phyloP scores from a whole-genome alignment of 2,329 filamentous ascomycete genomes.

The Massarina eburnea region DNA sequence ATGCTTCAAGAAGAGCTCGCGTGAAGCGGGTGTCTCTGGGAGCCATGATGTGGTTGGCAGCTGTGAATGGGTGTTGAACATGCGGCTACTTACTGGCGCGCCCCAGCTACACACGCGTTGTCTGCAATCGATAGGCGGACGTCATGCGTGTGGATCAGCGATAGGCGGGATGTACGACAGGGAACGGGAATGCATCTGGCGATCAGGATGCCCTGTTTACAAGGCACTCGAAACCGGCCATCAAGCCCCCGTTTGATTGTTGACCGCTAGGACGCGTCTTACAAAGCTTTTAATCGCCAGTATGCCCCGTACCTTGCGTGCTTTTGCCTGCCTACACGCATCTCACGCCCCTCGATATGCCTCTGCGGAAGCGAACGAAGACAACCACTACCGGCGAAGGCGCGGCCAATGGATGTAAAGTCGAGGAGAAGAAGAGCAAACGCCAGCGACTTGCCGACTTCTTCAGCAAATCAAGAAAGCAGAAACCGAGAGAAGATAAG shows the following conservation, averaged over 20 bases:
- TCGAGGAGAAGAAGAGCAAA: slow-evolving; percentile 27
- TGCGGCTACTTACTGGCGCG: slow-evolving; percentile 23
- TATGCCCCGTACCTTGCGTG: slow-evolving; percentile 16
- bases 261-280: slow-evolving; percentile 6
- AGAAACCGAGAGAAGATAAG: slow-evolving; percentile 22
- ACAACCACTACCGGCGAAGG: neutral
- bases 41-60: neutral
- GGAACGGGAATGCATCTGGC: slow-evolving; percentile 15
- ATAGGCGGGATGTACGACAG: slow-evolving; percentile 30
- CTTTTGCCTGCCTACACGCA: neutral
- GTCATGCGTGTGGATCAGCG: slow-evolving; percentile 20
- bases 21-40: neutral
- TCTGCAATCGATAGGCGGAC: slow-evolving; percentile 22
- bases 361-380: slow-evolving; percentile 28
- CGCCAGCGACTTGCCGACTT: slow-evolving; percentile 34
- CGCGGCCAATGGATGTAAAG: slow-evolving; percentile 11
- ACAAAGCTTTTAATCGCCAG: slow-evolving; percentile 17
- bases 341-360: slow-evolving; percentile 17
- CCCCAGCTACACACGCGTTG: slow-evolving; percentile 15
- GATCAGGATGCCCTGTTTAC: slow-evolving; percentile 35
- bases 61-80: slow-evolving; percentile 10
- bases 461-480: slow-evolving; percentile 20
- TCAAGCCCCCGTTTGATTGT: neutral
- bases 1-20: neutral
- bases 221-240: slow-evolving; percentile 11